Percentiles rank a stretch among this genome's conserved stretches.
Evolutionary conservation across 139 green algal species (phyloP).

Genomic region (Coelastrella sp.): DNA sequence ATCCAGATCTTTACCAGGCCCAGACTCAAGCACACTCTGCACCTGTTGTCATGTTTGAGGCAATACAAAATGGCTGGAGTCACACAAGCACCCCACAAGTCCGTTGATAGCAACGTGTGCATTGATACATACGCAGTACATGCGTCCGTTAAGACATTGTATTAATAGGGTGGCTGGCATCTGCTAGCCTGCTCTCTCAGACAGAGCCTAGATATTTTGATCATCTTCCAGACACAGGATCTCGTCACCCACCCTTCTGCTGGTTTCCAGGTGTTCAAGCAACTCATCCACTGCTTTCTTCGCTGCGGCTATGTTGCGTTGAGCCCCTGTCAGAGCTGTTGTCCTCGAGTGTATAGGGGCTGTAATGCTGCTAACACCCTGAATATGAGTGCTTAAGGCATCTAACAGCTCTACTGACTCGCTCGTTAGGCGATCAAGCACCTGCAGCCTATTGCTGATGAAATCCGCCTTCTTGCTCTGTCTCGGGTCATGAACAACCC

Average conservation of each 20-base stretch:
- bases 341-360: conserved; percentile 58
- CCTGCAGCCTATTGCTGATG: conserved; percentile 18
- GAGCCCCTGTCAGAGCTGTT: conserved; percentile 53
- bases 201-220: background rate
- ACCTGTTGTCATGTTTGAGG: background rate
- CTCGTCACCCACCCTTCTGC: conserved; percentile 37
- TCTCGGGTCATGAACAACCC: background rate
- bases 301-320: conserved; percentile 53
- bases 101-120: background rate
- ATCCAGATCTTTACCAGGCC: conserved; percentile 19
- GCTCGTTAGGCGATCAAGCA: conserved; percentile 33
- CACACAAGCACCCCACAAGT: background rate
- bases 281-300: conserved; percentile 54
- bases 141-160: background rate
- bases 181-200: background rate
- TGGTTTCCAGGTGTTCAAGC: conserved; percentile 52
- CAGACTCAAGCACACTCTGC: background rate
- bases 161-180: background rate
- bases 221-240: background rate
- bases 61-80: background rate
- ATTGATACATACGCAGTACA: background rate
- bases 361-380: conserved; percentile 14
- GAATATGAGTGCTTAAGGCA: conserved; percentile 27
- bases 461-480: background rate
- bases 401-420: conserved; percentile 42